Evolutionary conservation across 2,329 filamentous ascomycete species (phyloP), one percentile per base, ranked within the genome.

Genomic region (Aspergillus quadricinctus): DNA sequence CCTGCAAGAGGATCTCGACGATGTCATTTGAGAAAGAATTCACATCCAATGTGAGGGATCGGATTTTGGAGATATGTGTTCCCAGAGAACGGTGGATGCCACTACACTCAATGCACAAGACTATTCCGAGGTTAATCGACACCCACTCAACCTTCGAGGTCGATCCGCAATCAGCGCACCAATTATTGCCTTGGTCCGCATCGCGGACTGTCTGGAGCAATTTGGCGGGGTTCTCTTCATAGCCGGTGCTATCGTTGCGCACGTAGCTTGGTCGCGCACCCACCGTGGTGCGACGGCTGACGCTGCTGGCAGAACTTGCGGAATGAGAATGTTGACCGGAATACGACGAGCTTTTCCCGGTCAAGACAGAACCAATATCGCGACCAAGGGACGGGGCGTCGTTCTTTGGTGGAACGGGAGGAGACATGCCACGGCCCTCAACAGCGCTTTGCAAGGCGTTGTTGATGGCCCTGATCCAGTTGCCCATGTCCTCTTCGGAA

Each of bases 131-230:
- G 67, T 99, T 99, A 75, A 99, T 96, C 0, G 94, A 97, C 28
- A 97, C 94, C 94, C 94, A 99, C 74, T 99, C 94, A 23, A 96
- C 92, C 77, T 97, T 97, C 68, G 87, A 84, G 35, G 89, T 88
- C 7, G 92, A 95, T 10, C 90, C 90, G 69, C 94, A 99, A 72
- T 99, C 94, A 17, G 94, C 94, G 71, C 94, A 99, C 83, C 88
- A 89, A 64, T 85, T 88, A 74, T 99, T 99, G 43, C 91, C 92
- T 66, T 96, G 89, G 68, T 99, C 94, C 50, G 88, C 89, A 56
- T 95, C 90, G 50, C 93, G 88, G 45, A 99, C 84, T 69, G 88
- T 86, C 70, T 96, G 90, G 4, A 99, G 81, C 8, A 99, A 80
- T 71, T 88, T 92, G 59, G 93, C 90, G 0, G 92, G 89, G 59